Conservation (phyloP, 148 eudicot genomes). For the Mesembryanthemum crystallinum region DNA sequence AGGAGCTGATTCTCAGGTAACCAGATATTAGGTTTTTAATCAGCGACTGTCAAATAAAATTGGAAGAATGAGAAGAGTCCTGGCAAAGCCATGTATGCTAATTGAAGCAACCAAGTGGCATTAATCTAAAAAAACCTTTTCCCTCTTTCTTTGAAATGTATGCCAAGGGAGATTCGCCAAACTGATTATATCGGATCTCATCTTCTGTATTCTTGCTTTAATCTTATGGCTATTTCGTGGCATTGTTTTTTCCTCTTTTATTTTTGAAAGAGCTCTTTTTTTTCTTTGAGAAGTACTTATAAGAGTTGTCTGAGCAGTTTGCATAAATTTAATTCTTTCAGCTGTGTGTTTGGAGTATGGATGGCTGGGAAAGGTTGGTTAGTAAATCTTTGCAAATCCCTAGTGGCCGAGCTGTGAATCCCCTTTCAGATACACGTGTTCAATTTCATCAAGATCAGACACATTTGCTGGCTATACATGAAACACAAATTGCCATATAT, state of each 20-base stretch:
- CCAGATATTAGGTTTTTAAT: neutral
- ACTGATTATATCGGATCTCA: neutral
- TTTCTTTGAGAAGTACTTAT: neutral
- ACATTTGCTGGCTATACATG: constrained; percentile 79
- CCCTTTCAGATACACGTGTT: constrained; percentile 76
- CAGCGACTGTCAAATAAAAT: neutral
- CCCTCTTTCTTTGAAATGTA: neutral
- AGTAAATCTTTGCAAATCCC: constrained; percentile 57
- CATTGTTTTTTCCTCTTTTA: neutral
- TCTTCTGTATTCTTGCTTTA: neutral
- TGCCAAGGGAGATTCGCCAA: neutral
- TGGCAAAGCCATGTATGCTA: neutral
- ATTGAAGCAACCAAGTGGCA: neutral
- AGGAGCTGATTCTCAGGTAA: constrained; percentile 86
- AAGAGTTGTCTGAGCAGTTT: neutral
- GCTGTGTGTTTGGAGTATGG: constrained; percentile 89
- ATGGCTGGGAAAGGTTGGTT: constrained; percentile 69
- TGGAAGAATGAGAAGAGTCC: neutral
- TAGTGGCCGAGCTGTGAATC: constrained; percentile 50
- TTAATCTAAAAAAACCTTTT: neutral
- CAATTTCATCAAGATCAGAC: constrained; percentile 91
- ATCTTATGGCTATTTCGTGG: neutral
- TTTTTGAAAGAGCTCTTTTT: neutral
- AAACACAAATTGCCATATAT: constrained; percentile 84
- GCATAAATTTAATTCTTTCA: constrained; percentile 29